phyloP scores from a whole-genome alignment of 192 early-diverging fungal genomes.

The Umbelopsis sp. region DNA sequence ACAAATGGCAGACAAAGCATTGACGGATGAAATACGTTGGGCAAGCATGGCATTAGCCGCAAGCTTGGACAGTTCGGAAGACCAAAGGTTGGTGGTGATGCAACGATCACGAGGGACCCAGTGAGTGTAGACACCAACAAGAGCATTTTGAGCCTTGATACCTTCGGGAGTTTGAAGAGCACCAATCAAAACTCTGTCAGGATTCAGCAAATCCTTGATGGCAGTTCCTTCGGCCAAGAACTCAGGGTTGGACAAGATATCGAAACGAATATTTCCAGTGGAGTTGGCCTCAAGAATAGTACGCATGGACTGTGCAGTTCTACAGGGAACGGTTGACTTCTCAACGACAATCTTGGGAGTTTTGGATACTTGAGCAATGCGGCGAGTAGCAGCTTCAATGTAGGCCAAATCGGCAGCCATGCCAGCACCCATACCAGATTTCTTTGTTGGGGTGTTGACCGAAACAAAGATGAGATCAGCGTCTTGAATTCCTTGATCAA shows the following conservation, averaged over 20 bases:
- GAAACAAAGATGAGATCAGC: conserved; percentile 91
- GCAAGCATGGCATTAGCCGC: conserved; percentile 94
- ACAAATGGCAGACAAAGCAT: conserved; percentile 88
- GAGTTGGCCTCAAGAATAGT: conserved; percentile 80
- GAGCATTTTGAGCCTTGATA: conserved; percentile 69
- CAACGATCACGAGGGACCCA: conserved; percentile 90
- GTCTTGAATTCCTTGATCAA: conserved; percentile 74
- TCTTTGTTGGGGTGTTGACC: conserved; percentile 93
- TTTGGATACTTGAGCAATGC: conserved; percentile 79
- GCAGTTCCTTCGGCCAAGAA: conserved; percentile 95
- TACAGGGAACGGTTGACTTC: conserved; percentile 94
- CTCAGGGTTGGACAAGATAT: conserved; percentile 94
- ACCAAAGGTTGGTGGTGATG: conserved; percentile 92
- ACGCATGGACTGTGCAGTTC: conserved; percentile 83
- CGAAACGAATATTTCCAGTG: conserved; percentile 66
- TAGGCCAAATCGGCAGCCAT: conserved; percentile 83
- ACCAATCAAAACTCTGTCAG: conserved; percentile 92
- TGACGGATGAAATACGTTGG: conserved; percentile 94
- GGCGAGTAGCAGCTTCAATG: conserved; percentile 78
- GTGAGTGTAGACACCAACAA: conserved; percentile 74
- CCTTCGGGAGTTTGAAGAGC: conserved; percentile 71
- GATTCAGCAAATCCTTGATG: conserved; percentile 76
- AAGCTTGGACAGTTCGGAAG: conserved; percentile 93
- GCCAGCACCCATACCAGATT: conserved; percentile 75
- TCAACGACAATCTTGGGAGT: conserved; percentile 90